A percentile compares a stretch with the other conserved stretches of the same genome.
These are phyloP conservation scores for Canariomyces notabilis DNA, from an alignment of 2,329 filamentous ascomycete genomes.

Conservation along the genomic window DNA sequence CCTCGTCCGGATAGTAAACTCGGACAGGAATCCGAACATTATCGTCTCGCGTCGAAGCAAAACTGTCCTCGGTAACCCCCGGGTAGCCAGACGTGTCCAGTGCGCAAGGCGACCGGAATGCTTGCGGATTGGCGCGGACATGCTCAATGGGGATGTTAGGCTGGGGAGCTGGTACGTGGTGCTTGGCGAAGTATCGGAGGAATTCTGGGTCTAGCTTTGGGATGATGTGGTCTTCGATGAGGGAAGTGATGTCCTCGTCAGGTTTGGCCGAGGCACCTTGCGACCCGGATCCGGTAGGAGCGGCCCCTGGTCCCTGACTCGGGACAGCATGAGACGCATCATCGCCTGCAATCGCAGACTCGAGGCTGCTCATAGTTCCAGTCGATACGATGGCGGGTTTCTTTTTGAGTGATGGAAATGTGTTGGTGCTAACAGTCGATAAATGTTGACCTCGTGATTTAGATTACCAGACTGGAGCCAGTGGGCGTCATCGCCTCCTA, in stretches of 20 bases:
- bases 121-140: conserved; percentile 29
- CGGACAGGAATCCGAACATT: conserved; percentile 28
- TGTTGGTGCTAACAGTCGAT: too few relatives aligned
- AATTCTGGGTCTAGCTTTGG: conserved; percentile 31
- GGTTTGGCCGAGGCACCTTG: neutral
- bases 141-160: conserved; percentile 27
- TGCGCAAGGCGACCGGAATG: conserved; percentile 25
- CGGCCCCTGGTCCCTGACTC: too few relatives aligned
- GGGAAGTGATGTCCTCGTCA: neutral
- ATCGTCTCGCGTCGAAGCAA: conserved; percentile 30
- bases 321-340: too few relatives aligned
- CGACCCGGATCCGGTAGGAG: neutral
- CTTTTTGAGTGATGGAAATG: too few relatives aligned
- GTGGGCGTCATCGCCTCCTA: too few relatives aligned
- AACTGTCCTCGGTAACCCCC: conserved; percentile 26
- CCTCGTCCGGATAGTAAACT: conserved; percentile 32
- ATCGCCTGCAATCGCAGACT: too few relatives aligned
- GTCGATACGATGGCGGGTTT: too few relatives aligned
- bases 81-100: conserved; percentile 28
- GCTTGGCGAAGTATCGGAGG: conserved; percentile 26
- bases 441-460: too few relatives aligned
- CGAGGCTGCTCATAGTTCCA: too few relatives aligned
- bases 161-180: conserved; percentile 20
- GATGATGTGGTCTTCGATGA: conserved; percentile 22
- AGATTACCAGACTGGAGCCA: too few relatives aligned